These are phyloP conservation scores for Herpetomonas tarakana DNA, from an alignment of 208 protist species.

Conservation along the genomic window DNA sequence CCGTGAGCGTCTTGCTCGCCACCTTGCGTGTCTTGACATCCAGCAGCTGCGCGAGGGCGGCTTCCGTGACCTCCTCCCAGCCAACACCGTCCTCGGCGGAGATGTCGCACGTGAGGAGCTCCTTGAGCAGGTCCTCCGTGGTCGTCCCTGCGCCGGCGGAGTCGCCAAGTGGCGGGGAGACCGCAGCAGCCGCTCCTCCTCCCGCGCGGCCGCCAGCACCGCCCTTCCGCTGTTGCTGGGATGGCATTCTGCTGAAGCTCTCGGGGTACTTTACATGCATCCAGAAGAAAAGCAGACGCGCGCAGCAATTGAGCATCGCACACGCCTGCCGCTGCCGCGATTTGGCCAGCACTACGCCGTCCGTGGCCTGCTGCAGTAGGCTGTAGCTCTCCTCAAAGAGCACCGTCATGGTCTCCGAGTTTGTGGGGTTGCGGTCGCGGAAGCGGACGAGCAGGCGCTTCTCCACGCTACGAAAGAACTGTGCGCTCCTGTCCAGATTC, in stretches of 20 bases:
- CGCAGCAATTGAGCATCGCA: slow-evolving; percentile 73
- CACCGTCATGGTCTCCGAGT: slow-evolving; percentile 57
- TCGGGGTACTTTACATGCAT: slow-evolving; percentile 36
- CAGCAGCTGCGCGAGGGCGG: slow-evolving; percentile 65
- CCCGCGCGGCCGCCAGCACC: neutral
- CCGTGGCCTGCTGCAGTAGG: slow-evolving; percentile 46
- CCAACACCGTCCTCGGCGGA: slow-evolving; percentile 40
- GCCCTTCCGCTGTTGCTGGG: neutral
- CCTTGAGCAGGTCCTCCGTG: slow-evolving; percentile 35
- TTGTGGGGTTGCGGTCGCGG: slow-evolving; percentile 85
- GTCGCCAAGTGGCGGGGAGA: neutral
- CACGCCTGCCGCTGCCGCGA: slow-evolving; percentile 38
- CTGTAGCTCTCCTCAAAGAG: slow-evolving; percentile 84
- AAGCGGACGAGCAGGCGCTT: slow-evolving; percentile 90
- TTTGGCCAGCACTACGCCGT: slow-evolving; percentile 36
- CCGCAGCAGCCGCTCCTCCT: too few species aligned
- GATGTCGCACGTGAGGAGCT: slow-evolving; percentile 59
- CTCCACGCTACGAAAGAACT: slow-evolving; percentile 85
- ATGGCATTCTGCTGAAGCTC: slow-evolving; percentile 2
- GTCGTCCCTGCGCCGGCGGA: neutral
- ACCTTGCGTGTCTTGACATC: slow-evolving; percentile 20
- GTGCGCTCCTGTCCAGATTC: slow-evolving; percentile 40
- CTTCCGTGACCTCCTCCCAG: slow-evolving; percentile 91
- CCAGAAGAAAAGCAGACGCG: slow-evolving; percentile 70
- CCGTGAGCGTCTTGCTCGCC: slow-evolving; percentile 17